Evolutionary conservation across 495 filamentous ascomycete genomes (phyloP), one percentile per base, ranked within the genome.

Genomic region (Penicillium turbatum): DNA sequence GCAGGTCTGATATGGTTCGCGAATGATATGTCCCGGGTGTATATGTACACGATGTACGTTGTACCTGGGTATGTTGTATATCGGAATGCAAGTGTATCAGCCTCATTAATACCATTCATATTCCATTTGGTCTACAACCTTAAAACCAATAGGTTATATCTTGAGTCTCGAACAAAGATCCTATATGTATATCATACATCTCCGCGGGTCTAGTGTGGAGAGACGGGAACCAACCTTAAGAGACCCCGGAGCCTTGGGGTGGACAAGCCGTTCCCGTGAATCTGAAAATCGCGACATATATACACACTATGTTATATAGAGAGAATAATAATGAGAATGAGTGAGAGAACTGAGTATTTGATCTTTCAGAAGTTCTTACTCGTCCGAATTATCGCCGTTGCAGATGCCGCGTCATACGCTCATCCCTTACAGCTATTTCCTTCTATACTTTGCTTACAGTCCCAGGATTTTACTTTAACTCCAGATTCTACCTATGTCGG

Each of bases 191-290:
- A 24, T 2, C 21, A 24, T 24, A 24, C 21, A 2, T 24, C 21
- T 2, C 21, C 21, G 21, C n/a, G n/a, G n/a, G n/a, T n/a, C n/a
- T n/a, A 36, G 13, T 36, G 51, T 54, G 36, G 44, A 54, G 37
- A 48, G 52, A 48, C 49, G 52, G 44, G 36, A 55, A 55, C 51
- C 56, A 59, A 59, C 52, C 56, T 59, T 55, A 51, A 24, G 37
- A 24, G 37, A 24, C 32, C 32, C 55, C 43, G 52, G 42, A 39
- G 51, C 12, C 31, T 29, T 53, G 24, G 50, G 47, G 35, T 32
- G 37, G 51, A 46, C 51, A 54, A 54, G 35, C 47, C 36, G 35
- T 36, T 36, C 46, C 46, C 46, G 48, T 41, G 16, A 27, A 49
- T 3, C 32, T 48, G 16, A 24, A n/a, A n/a, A n/a, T n/a, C n/a